These are phyloP conservation scores for Lactarius psammicola DNA, from an alignment of 768 basidiomycete genomes.

Conservation along the genomic window DNA sequence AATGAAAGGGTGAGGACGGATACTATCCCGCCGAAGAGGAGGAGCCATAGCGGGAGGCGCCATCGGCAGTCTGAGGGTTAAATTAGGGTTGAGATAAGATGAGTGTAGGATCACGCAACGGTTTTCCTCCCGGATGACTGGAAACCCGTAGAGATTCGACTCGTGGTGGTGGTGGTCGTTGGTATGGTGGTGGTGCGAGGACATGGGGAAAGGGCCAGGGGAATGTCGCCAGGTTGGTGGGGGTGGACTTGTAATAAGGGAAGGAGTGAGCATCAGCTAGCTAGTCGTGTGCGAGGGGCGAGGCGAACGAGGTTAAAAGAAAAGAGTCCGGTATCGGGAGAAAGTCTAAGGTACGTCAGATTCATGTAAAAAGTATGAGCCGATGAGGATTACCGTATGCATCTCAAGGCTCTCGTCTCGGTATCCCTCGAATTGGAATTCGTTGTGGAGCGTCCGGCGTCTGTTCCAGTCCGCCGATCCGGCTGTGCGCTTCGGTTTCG, in stretches of 20 bases:
- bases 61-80: constrained; percentile 8
- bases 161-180: background rate
- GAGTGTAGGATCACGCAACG: background rate
- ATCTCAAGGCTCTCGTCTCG: background rate
- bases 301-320: background rate
- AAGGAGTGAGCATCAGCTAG: background rate
- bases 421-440: background rate
- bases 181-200: background rate
- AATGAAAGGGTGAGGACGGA: constrained; percentile 20
- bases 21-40: constrained; percentile 18
- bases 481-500: background rate
- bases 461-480: background rate
- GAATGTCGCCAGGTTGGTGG: background rate
- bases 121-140: constrained; percentile 6
- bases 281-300: background rate
- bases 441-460: background rate
- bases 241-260: background rate
- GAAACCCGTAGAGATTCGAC: background rate
- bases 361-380: background rate
- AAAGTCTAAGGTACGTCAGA: too few relatives aligned
- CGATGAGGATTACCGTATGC: background rate
- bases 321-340: background rate
- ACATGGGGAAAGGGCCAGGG: background rate
- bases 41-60: constrained; percentile 23
- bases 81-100: background rate